phyloP scores from a whole-genome alignment of 108 stramenopile genomes.

The Fragilariopsis cylindrus region DNA sequence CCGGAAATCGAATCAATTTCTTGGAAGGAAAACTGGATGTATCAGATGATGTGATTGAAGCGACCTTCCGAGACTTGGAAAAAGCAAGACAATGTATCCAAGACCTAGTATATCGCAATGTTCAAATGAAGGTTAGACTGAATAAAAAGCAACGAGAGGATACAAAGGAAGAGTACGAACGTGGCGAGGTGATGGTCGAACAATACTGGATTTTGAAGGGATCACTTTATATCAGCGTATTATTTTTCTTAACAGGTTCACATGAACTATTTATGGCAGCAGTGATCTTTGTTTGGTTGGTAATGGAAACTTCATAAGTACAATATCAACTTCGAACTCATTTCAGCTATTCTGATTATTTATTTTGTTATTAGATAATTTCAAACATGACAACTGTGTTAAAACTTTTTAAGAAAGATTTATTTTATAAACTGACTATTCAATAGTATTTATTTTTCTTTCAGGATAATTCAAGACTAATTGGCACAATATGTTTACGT shows the following conservation, averaged over 20 bases:
- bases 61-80: conserved; percentile 35
- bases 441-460: background rate
- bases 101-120: conserved; percentile 39
- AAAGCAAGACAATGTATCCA: conserved; percentile 36
- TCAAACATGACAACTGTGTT: background rate
- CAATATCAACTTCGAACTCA: background rate
- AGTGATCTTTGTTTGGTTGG: conserved; percentile 42
- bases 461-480: background rate
- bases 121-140: conserved; percentile 22
- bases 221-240: conserved; percentile 34
- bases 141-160: conserved; percentile 28
- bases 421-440: background rate
- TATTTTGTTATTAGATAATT: background rate
- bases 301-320: conserved; percentile 16
- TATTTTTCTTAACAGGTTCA: conserved; percentile 40
- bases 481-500: background rate
- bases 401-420: background rate
- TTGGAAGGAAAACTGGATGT: conserved; percentile 35
- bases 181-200: conserved; percentile 32
- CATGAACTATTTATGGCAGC: conserved; percentile 43
- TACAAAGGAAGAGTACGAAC: conserved; percentile 36
- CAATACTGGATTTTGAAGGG: conserved; percentile 46
- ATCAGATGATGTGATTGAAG: conserved; percentile 42
- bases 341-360: background rate
- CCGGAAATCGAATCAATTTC: conserved; percentile 28